Evolutionary conservation across 2,329 filamentous ascomycete genomes (phyloP).

Genomic region (Nothophoma quercina): DNA sequence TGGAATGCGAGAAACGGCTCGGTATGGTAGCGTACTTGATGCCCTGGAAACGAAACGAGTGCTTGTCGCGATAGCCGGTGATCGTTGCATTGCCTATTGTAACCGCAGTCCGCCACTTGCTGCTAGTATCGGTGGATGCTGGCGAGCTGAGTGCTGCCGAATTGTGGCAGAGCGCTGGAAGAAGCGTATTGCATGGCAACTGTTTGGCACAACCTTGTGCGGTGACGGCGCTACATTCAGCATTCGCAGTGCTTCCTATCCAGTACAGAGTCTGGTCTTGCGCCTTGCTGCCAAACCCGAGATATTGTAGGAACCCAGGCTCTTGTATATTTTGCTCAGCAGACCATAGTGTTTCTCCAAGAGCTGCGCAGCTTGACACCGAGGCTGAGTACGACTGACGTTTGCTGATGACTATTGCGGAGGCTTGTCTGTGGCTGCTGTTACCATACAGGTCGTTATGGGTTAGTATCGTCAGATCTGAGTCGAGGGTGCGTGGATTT

Average conservation of each 20-base stretch:
- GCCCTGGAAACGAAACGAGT: conserved; percentile 60
- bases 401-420: conserved; percentile 28
- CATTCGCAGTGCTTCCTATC: conserved; percentile 19
- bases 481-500: conserved; percentile 34
- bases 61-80: conserved; percentile 55
- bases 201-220: conserved; percentile 23
- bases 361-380: conserved; percentile 26
- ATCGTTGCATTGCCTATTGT: conserved; percentile 29
- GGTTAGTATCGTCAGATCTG: conserved; percentile 40
- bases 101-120: conserved; percentile 26
- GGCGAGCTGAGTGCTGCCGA: conserved; percentile 22
- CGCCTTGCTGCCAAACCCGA: conserved; percentile 24
- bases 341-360: conserved; percentile 33
- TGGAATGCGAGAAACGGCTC: conserved; percentile 56
- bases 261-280: conserved; percentile 27
- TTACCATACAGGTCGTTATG: conserved; percentile 40
- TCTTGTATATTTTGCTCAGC: conserved; percentile 16
- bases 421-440: conserved; percentile 27
- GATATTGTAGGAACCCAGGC: conserved; percentile 28
- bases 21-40: conserved; percentile 58
- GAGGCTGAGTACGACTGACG: conserved; percentile 17
- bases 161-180: conserved; percentile 38
- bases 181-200: conserved; percentile 25
- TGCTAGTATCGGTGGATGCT: background rate
- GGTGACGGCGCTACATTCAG: conserved; percentile 32